Evolutionary conservation across 1,284 basidiomycete genomes (phyloP).

Genomic region (Heterobasidion irregulare): DNA sequence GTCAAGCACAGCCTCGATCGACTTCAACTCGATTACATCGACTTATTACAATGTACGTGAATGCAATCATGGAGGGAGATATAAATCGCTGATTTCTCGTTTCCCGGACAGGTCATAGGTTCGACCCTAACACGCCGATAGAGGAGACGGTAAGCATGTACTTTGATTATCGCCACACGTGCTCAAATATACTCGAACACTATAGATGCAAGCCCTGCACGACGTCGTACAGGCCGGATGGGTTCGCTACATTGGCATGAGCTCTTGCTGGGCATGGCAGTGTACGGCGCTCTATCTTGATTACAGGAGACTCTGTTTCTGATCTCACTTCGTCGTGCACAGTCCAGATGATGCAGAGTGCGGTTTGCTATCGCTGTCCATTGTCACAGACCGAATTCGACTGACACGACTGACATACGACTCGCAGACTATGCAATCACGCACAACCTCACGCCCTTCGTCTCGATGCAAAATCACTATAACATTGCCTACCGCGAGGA

Average conservation of each 20-base stretch:
- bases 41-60: conserved; percentile 19
- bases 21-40: conserved; percentile 30
- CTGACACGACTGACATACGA: conserved; percentile 5
- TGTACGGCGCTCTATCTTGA: background rate
- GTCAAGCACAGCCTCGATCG: conserved; percentile 27
- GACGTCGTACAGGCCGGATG: conserved; percentile 3
- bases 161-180: background rate
- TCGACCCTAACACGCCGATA: conserved; percentile 2
- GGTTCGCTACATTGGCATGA: conserved; percentile 5
- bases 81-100: background rate
- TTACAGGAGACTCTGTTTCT: background rate
- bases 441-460: conserved; percentile 37
- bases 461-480: conserved; percentile 45
- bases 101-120: background rate
- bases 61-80: background rate
- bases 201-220: conserved; percentile 3
- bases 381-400: background rate
- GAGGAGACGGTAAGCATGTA: background rate
- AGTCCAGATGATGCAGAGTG: conserved; percentile 2
- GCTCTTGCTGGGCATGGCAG: conserved; percentile 4
- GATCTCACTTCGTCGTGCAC: background rate
- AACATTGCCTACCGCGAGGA: conserved; percentile 36
- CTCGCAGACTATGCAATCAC: conserved; percentile 21
- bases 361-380: background rate
- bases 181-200: background rate